Conservation (phyloP, 2,329 filamentous ascomycete genomes). For the Trematosphaeria pertusa region DNA sequence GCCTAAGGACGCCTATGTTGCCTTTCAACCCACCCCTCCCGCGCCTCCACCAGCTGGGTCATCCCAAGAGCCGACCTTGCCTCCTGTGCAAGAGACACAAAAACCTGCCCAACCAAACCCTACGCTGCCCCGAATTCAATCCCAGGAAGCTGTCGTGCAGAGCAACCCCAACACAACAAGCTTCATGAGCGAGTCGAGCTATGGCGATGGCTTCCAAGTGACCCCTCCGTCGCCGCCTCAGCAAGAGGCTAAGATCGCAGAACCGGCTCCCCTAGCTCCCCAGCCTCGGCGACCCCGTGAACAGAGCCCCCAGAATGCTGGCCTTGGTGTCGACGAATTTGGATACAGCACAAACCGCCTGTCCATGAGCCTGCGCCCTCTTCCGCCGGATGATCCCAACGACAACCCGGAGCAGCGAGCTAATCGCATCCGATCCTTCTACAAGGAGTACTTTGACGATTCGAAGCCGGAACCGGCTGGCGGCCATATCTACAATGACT, state of each 20-base stretch:
- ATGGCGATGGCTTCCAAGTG: slow-evolving; percentile 62
- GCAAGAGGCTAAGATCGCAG: slow-evolving; percentile 21
- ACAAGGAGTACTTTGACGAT: slow-evolving; percentile 99
- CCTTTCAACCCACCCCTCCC: slow-evolving; percentile 44
- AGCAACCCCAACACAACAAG: slow-evolving; percentile 43
- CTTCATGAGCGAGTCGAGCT: slow-evolving; percentile 60
- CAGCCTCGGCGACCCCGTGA: slow-evolving; percentile 36
- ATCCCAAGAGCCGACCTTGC: slow-evolving; percentile 27
- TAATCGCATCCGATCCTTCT: slow-evolving; percentile 97
- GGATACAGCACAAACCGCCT: slow-evolving; percentile 56
- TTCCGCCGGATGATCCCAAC: slow-evolving; percentile 84
- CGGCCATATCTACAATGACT: slow-evolving; percentile 53
- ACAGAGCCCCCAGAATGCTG: slow-evolving; percentile 15
- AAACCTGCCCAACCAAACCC: slow-evolving; percentile 33
- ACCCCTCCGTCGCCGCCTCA: slow-evolving; percentile 51
- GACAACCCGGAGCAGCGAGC: slow-evolving; percentile 95
- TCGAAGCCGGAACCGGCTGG: slow-evolving; percentile 59
- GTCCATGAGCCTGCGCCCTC: slow-evolving; percentile 74
- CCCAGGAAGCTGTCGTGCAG: slow-evolving; percentile 44
- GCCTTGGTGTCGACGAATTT: slow-evolving; percentile 40
- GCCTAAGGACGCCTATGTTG: slow-evolving; percentile 39
- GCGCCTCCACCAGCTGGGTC: slow-evolving; percentile 27
- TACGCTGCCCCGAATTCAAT: slow-evolving; percentile 40
- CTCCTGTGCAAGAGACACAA: slow-evolving; percentile 31
- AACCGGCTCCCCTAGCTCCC: slow-evolving; percentile 33